Conservation (phyloP, 2,329 filamentous ascomycete species). For the Cercospora citrullina region DNA sequence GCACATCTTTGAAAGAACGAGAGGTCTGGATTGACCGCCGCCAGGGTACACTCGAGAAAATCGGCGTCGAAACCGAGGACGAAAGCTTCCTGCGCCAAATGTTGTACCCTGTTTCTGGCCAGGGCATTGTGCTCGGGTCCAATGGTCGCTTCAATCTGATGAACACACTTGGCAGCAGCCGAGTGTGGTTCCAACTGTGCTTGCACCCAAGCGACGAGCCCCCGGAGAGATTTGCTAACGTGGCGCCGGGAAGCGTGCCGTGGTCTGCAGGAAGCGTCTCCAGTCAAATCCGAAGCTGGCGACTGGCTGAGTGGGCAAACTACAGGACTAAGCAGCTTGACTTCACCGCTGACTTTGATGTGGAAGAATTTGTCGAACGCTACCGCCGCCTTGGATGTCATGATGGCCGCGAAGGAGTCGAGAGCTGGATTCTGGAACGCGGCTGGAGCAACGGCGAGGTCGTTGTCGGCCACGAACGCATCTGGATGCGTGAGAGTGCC, state of each 20-base stretch:
- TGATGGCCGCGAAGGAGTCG: conserved; percentile 87
- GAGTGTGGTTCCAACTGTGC: conserved; percentile 92
- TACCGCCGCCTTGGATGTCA: conserved; percentile 82
- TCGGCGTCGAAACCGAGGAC: conserved; percentile 76
- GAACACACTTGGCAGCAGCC: conserved; percentile 73
- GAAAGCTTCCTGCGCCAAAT: conserved; percentile 81
- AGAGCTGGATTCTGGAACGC: conserved; percentile 89
- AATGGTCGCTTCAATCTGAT: conserved; percentile 77
- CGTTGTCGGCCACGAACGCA: conserved; percentile 81
- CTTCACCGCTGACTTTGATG: conserved; percentile 94
- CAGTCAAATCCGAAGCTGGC: conserved; percentile 87
- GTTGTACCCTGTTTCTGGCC: conserved; percentile 72
- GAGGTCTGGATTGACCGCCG: conserved; percentile 79
- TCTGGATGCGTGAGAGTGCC: conserved; percentile 91
- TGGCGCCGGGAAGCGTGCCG: conserved; percentile 71
- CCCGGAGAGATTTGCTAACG: conserved; percentile 70
- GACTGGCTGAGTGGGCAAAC: conserved; percentile 94
- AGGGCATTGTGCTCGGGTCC: conserved; percentile 79
- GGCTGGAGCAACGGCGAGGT: conserved; percentile 99
- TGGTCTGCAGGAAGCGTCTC: conserved; percentile 96
- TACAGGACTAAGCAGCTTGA: conserved; percentile 86
- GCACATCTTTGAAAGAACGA: conserved; percentile 67
- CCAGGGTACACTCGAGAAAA: conserved; percentile 80
- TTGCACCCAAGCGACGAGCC: conserved; percentile 88
- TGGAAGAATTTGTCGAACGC: conserved; percentile 84